A percentile compares a stretch with the other conserved stretches of the same genome.
Evolutionary conservation across 208 protist genomes (phyloP).

Genomic region (Phytomonas serpens): DNA sequence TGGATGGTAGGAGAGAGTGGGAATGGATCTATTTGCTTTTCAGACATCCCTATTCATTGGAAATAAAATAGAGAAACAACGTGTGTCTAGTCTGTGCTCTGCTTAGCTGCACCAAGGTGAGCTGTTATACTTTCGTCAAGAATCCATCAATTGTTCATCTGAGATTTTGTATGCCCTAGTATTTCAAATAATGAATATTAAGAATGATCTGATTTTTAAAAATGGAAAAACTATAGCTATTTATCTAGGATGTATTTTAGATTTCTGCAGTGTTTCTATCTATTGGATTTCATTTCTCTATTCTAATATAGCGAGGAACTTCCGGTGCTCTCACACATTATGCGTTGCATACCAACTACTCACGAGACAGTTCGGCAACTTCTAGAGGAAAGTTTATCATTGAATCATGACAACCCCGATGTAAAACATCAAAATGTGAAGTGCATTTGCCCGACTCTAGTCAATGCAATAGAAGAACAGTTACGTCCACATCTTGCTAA

Average conservation of each 20-base stretch:
- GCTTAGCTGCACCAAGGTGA: neutral
- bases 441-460: neutral
- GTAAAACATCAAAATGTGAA: neutral
- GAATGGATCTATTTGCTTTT: neutral
- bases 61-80: neutral
- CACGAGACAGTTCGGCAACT: neutral
- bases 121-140: neutral
- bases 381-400: neutral
- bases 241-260: neutral
- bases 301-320: neutral
- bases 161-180: neutral
- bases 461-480: neutral
- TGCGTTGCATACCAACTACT: neutral
- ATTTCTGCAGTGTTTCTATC: neutral
- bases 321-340: constrained; percentile 6
- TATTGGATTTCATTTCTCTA: neutral
- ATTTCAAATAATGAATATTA: neutral
- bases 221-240: neutral
- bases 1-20: neutral
- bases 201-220: neutral
- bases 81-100: neutral
- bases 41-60: neutral
- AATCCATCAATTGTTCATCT: neutral
- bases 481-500: constrained; percentile 10
- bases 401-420: neutral